Evolutionary conservation across 441 rosid species (phyloP).

Genomic region (Daphne laureola): DNA sequence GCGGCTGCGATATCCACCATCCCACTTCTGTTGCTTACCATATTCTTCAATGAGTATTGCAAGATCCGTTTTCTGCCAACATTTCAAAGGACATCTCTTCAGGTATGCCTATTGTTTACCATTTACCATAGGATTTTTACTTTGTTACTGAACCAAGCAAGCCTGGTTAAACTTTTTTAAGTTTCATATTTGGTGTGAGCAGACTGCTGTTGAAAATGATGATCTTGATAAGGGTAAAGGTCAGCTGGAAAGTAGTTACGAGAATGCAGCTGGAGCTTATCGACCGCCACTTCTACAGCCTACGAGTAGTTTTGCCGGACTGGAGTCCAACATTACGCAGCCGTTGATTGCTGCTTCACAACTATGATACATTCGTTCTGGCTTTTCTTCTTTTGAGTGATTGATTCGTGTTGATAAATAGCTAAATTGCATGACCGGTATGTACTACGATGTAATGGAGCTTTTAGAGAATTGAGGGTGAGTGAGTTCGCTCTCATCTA

Average conservation of each 20-base stretch:
- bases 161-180: conserved; percentile 1
- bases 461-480: too few species aligned
- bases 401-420: too few species aligned
- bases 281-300: conserved; percentile 42
- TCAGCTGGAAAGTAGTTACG: conserved; percentile 32
- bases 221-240: conserved; percentile 49
- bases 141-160: too few species aligned
- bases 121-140: neutral
- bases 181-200: conserved; percentile 6
- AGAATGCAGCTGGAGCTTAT: conserved; percentile 43
- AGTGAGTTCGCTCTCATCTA: too few species aligned
- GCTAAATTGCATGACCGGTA: neutral
- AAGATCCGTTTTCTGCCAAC: conserved; percentile 81
- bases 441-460: too few species aligned
- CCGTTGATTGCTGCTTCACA: conserved; percentile 35
- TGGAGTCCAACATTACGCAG: conserved; percentile 31
- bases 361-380: conserved; percentile 7
- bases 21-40: conserved; percentile 61
- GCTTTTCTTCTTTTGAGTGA: too few species aligned
- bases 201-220: conserved; percentile 69
- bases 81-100: conserved; percentile 42
- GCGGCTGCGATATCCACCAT: conserved; percentile 70
- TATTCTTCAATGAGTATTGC: conserved; percentile 81
- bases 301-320: conserved; percentile 20
- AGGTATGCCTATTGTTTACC: conserved; percentile 29